Evolutionary conservation across 768 basidiomycete species (phyloP).

Genomic region (Boletus speciosus): DNA sequence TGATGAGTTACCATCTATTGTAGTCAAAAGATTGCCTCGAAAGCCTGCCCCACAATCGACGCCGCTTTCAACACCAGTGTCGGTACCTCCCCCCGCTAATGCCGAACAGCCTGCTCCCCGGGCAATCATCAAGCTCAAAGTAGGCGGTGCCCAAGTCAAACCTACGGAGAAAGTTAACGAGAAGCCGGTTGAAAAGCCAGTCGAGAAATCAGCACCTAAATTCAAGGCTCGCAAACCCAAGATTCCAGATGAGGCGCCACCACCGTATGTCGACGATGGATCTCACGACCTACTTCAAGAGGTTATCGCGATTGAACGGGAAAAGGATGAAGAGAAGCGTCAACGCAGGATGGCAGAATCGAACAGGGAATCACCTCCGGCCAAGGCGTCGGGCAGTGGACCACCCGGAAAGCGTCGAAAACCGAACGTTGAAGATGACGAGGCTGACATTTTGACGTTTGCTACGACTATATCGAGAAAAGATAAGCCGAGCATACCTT

Average conservation of each 20-base stretch:
- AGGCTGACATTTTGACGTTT: slow-evolving; percentile 56
- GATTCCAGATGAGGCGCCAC: slow-evolving; percentile 47
- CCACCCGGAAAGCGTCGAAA: slow-evolving; percentile 60
- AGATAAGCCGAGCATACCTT: slow-evolving; percentile 30
- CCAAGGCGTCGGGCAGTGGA: slow-evolving; percentile 37
- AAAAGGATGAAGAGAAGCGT: slow-evolving; percentile 54
- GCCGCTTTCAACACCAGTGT: slow-evolving; percentile 4
- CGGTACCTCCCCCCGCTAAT: slow-evolving; percentile 11
- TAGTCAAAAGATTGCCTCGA: slow-evolving; percentile 21
- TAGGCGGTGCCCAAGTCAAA: slow-evolving; percentile 41
- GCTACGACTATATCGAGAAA: slow-evolving; percentile 60
- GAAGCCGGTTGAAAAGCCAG: slow-evolving; percentile 24
- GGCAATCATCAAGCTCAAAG: slow-evolving; percentile 67
- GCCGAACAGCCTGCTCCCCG: slow-evolving; percentile 40
- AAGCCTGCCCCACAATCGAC: slow-evolving; percentile 15
- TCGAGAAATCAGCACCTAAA: slow-evolving; percentile 33
- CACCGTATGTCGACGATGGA: slow-evolving; percentile 75
- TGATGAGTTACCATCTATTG: slow-evolving; percentile 25
- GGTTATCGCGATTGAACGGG: slow-evolving; percentile 74
- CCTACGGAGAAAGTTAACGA: slow-evolving; percentile 30
- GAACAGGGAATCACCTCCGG: slow-evolving; percentile 34
- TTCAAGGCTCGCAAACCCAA: slow-evolving; percentile 43
- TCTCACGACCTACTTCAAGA: slow-evolving; percentile 78
- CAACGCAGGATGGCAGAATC: slow-evolving; percentile 42
- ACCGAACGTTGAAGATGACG: slow-evolving; percentile 44